Base-by-base conservation (phyloP, 129 eudicot species). In the Pittosporum tobira region DNA sequence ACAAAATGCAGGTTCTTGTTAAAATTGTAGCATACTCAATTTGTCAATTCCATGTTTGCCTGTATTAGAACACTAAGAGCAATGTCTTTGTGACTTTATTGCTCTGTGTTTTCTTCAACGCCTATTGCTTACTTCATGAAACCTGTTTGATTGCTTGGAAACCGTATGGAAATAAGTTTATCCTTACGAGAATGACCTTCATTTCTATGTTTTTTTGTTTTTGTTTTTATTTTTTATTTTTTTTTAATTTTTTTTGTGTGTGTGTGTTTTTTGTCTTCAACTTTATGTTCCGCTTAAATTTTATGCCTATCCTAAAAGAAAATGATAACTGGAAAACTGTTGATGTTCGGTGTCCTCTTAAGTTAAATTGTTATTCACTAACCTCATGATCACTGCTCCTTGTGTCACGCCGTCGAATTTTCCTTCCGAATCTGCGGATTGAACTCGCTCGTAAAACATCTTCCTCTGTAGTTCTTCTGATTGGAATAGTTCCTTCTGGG, bases 401-500 rank as follows among this genome's bases (percentile, higher is more conserved):
- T 19, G 95, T 80, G 61, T 90, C 98, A 21, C 73, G 82, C 40
- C 85, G 70, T 62, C 71, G 45, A 57, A 74, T 67, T 74, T 86
- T 90, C 61, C 94, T 75, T 42, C 98, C 95, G 22, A 90, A 90
- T 78, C 85, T 72, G 52, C 69, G 61, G 11, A 78, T 19, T 16
- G 86, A 80, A 59, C 30, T 80, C 12, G 85, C 87, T 46, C 95
- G 80, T 52, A 83, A 25, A 43, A 86, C 74, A 67, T 90, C 98
- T 27, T 68, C 58, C 62, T 85, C 94, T 3, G 89, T 90, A 2
- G 95, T 86, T 81, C 88, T 86, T 57, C 98, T 80, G 31, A 90
- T 90, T 15, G 98, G 98, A 71, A 90, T 54, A 22, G 87, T 86
- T 44, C 95, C 98, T 68, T 80, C 49, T 27, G 98, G 98, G 59